A percentile compares a stretch with the other conserved stretches of the same genome.
These are phyloP conservation scores for Colletotrichum chlorophyti DNA, from an alignment of 2,329 filamentous ascomycete genomes.

Conservation along the genomic window DNA sequence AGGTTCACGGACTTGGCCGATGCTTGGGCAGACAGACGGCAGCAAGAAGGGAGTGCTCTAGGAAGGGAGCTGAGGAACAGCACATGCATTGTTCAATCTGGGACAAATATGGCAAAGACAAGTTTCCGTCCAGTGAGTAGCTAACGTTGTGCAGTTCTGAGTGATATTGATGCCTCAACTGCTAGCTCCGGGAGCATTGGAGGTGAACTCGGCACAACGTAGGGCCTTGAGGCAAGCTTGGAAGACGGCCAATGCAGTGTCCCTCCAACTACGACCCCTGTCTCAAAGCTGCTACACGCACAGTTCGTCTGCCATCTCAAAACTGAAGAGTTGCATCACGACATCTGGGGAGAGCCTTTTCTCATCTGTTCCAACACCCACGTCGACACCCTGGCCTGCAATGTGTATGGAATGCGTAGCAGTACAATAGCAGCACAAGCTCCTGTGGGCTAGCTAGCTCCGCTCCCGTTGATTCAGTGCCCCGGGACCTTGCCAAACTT, in stretches of 20 bases:
- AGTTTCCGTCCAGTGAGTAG: no score
- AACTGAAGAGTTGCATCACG: no score
- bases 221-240: no score
- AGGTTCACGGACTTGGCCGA: background rate
- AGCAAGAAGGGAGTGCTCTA: no score
- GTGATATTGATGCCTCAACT: no score
- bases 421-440: background rate
- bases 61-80: background rate
- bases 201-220: no score
- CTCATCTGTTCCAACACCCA: background rate
- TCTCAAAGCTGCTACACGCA: conserved; percentile 5
- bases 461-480: conserved; percentile 22
- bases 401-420: background rate
- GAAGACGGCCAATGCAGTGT: conserved; percentile 24
- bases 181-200: no score
- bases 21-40: no score
- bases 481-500: conserved; percentile 22
- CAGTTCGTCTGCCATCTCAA: conserved; percentile 6
- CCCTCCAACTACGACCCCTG: conserved; percentile 8
- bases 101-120: no score
- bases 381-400: background rate
- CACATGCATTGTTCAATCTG: no score
- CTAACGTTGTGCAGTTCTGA: no score
- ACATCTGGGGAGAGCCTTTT: background rate
- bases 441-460: conserved; percentile 14